A percentile compares a stretch with the other conserved stretches of the same genome.
Evolutionary conservation across 495 filamentous ascomycete genomes (phyloP).

Genomic region (Aspergillus sparsus): DNA sequence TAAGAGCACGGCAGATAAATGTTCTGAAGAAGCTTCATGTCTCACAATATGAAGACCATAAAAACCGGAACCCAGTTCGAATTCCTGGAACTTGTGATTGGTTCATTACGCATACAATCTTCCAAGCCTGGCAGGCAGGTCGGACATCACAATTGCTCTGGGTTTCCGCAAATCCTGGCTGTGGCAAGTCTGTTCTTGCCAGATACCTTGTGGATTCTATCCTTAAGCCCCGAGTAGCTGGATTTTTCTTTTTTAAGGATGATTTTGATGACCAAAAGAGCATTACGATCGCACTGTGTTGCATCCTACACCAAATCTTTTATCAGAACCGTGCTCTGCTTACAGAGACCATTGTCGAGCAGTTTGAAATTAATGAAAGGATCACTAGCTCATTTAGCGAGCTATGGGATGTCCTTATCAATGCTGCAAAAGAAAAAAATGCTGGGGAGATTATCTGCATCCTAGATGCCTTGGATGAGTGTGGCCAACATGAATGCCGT

Average conservation of each 20-base stretch:
- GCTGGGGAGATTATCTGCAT: neutral
- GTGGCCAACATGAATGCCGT: neutral
- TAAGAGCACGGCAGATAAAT: no score
- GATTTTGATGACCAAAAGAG: slow-evolving; percentile 36
- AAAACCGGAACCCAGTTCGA: neutral
- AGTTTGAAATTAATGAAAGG: slow-evolving; percentile 2
- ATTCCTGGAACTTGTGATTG: neutral
- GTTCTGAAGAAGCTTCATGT: neutral
- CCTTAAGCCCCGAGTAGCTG: slow-evolving; percentile 23
- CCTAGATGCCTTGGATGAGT: neutral
- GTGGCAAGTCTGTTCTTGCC: slow-evolving; percentile 48
- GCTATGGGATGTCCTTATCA: neutral
- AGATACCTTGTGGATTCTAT: slow-evolving; percentile 36
- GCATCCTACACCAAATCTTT: slow-evolving; percentile 46
- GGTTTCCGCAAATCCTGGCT: slow-evolving; percentile 48
- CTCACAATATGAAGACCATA: neutral
- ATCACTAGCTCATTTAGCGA: neutral
- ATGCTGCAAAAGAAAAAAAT: neutral
- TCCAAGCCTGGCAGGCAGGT: slow-evolving; percentile 22
- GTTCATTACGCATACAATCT: neutral
- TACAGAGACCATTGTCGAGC: slow-evolving; percentile 21
- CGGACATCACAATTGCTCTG: slow-evolving; percentile 37
- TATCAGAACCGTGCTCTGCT: slow-evolving; percentile 28
- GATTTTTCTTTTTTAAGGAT: slow-evolving; percentile 50
- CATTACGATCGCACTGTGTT: slow-evolving; percentile 35